These are phyloP conservation scores for Enterospora canceri DNA, from an alignment of 371 early-diverging fungal genomes.

Conservation along the genomic window DNA sequence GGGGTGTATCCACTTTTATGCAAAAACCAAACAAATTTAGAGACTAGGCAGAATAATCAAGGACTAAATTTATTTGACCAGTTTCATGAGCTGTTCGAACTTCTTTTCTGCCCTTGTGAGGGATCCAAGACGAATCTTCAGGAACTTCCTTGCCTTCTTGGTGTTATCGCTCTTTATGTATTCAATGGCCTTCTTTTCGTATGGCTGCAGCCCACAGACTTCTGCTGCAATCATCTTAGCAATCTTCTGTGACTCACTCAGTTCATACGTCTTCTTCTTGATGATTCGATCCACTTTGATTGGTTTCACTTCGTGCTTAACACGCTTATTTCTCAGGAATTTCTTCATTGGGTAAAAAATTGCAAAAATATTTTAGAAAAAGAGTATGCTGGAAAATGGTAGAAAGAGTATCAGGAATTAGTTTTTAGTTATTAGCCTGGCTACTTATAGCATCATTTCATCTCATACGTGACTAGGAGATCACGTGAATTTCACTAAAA, in stretches of 20 bases:
- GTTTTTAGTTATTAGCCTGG: not conserved
- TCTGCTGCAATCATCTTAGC: constrained; percentile 53
- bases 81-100: constrained; percentile 36
- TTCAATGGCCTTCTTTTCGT: constrained; percentile 56
- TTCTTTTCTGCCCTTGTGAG: constrained; percentile 46
- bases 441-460: not conserved
- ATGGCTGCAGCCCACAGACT: constrained; percentile 55
- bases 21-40: not conserved
- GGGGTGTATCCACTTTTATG: not conserved
- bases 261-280: constrained; percentile 11
- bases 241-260: constrained; percentile 17
- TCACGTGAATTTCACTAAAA: not conserved
- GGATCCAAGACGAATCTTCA: constrained; percentile 55
- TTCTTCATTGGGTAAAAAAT: constrained; percentile 13
- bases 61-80: constrained; percentile 28
- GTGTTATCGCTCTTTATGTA: constrained; percentile 49
- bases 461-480: not conserved
- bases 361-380: constrained; percentile 15
- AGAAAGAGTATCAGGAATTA: not conserved
- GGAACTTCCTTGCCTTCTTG: constrained; percentile 53
- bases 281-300: constrained; percentile 5
- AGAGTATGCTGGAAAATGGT: not conserved
- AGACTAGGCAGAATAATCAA: not conserved
- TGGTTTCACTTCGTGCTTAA: constrained; percentile 14
- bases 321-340: constrained; percentile 19